These are phyloP conservation scores for Paramarasmius palmivorus DNA, from an alignment of 1,284 basidiomycete genomes.

Conservation along the genomic window DNA sequence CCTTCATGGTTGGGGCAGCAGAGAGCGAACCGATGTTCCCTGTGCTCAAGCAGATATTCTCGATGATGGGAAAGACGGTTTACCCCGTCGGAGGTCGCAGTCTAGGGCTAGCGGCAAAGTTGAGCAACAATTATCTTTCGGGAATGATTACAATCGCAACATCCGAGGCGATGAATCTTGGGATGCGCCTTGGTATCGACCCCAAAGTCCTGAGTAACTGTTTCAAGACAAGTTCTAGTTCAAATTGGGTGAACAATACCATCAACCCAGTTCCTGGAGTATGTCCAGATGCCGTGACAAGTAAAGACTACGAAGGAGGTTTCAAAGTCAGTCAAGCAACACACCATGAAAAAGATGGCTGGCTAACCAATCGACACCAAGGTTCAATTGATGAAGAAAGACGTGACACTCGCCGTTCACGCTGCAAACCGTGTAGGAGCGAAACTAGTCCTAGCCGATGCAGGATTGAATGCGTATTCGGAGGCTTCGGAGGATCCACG, in stretches of 20 bases:
- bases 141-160: conserved; percentile 39
- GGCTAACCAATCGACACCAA: conserved; percentile 11
- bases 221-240: conserved; percentile 36
- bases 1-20: conserved; percentile 38
- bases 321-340: conserved; percentile 30
- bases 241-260: conserved; percentile 38
- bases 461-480: conserved; percentile 34
- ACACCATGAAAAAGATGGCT: background rate
- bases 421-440: conserved; percentile 35
- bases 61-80: conserved; percentile 34
- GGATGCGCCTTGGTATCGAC: conserved; percentile 40
- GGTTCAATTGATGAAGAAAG: conserved; percentile 44
- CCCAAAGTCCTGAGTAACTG: conserved; percentile 34
- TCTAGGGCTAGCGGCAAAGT: conserved; percentile 39
- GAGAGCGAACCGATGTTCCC: conserved; percentile 29
- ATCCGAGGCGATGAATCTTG: conserved; percentile 42
- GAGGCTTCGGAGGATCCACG: conserved; percentile 37
- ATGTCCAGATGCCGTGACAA: conserved; percentile 41
- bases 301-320: conserved; percentile 38
- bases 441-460: conserved; percentile 36
- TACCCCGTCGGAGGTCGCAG: conserved; percentile 34
- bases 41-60: conserved; percentile 29
- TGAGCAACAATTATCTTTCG: conserved; percentile 43
- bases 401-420: conserved; percentile 35
- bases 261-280: conserved; percentile 43